These are phyloP conservation scores for Capronia coronata DNA, from an alignment of 2,329 filamentous ascomycete genomes.

Conservation along the genomic window DNA sequence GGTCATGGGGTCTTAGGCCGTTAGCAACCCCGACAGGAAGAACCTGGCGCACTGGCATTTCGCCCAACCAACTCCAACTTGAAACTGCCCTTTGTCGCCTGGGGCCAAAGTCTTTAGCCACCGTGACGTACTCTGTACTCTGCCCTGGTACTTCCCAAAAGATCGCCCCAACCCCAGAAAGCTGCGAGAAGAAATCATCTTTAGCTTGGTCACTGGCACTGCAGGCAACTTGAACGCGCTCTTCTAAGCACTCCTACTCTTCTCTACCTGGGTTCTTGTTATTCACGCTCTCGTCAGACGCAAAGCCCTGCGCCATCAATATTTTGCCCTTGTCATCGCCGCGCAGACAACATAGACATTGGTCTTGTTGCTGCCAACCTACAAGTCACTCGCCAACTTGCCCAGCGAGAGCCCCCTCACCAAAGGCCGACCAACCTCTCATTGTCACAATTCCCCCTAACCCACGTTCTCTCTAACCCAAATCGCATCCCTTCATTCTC, in stretches of 20 bases:
- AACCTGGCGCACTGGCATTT: too few species aligned
- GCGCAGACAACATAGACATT: background rate
- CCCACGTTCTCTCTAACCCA: background rate
- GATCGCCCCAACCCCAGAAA: slow-evolving; percentile 1
- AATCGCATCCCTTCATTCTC: background rate
- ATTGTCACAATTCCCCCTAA: background rate
- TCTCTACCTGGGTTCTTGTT: background rate
- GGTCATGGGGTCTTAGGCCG: too few species aligned
- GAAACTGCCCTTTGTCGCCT: too few species aligned
- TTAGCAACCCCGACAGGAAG: too few species aligned
- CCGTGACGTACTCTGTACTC: background rate
- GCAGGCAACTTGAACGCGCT: too few species aligned
- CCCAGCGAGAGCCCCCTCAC: slow-evolving; percentile 1
- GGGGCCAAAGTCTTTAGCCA: background rate
- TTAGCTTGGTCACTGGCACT: background rate
- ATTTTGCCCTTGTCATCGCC: background rate
- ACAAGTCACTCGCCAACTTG: background rate
- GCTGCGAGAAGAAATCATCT: background rate
- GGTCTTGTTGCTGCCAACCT: too few species aligned
- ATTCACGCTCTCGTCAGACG: background rate
- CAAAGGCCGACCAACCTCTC: background rate
- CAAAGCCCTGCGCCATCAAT: background rate
- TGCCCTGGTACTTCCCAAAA: too few species aligned
- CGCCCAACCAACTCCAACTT: too few species aligned
- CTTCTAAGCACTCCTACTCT: background rate